These are phyloP conservation scores for Monosporascus sp. DNA, from an alignment of 2,329 filamentous ascomycete species.

Conservation along the genomic window DNA sequence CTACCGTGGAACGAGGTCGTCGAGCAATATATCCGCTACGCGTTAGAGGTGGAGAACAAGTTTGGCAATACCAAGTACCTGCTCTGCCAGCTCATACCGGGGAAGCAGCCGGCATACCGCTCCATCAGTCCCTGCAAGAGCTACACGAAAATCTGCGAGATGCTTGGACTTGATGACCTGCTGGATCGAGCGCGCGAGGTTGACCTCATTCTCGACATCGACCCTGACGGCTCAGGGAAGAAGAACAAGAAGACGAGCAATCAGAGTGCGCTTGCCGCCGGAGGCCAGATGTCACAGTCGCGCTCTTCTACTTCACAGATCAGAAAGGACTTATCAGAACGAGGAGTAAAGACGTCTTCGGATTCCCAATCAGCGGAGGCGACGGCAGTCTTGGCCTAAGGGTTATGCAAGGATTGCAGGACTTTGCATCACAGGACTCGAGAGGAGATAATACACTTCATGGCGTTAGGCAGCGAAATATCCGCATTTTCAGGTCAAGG, in stretches of 20 bases:
- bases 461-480: constrained; percentile 14
- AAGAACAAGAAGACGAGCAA: constrained; percentile 30
- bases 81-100: constrained; percentile 78
- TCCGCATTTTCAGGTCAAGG: neutral
- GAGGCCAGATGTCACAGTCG: constrained; percentile 38
- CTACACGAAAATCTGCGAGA: constrained; percentile 63
- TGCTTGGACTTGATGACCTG: constrained; percentile 60
- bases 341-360: constrained; percentile 17
- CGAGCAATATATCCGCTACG: constrained; percentile 64
- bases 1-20: constrained; percentile 73
- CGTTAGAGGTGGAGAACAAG: constrained; percentile 75
- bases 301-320: constrained; percentile 14
- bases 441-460: constrained; percentile 12
- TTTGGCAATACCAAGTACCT: constrained; percentile 93
- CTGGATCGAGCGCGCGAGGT: constrained; percentile 57
- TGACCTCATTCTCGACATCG: constrained; percentile 59
- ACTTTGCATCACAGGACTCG: constrained; percentile 4
- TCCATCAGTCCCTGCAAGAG: constrained; percentile 60
- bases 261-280: constrained; percentile 41
- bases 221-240: constrained; percentile 42
- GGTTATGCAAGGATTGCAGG: neutral
- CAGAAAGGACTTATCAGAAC: constrained; percentile 26
- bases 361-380: constrained; percentile 9
- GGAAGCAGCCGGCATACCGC: constrained; percentile 62
- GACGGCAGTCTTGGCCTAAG: constrained; percentile 9